Base-by-base conservation (phyloP, 441 rosid genomes). In the Capsella rubella region DNA sequence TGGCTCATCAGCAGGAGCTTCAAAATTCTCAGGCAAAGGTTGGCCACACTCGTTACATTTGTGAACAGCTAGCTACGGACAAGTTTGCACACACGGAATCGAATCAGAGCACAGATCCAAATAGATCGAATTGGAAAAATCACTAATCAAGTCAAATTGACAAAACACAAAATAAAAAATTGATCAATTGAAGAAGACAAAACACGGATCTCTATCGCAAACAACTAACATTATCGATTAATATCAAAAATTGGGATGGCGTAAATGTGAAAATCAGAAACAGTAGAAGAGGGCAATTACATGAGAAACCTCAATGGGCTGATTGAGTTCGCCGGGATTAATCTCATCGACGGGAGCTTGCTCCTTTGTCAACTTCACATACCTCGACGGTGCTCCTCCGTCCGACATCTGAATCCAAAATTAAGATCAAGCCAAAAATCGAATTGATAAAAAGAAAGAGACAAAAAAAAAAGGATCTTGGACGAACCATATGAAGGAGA, bases 21-120 rank as follows among this genome's bases (percentile, higher is more conserved):
- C 81, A 43, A 82, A 89, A 82, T 87, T 82, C 65, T 87, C 91
- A 40, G 94, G 91, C 39, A 89, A 78, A 75, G 75, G 46, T 81
- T 89, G 94, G 29, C 91, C 91, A 78, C 94, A 89, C 76, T 89
- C 94, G n/a, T 83, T 77, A 75, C 94, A 89, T 78, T 83, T 89
- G 40, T 67, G 83, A 64, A 82, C 89, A 45, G 43, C 52, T 87
- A 94, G 80, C 99, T 95, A 83, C 75, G 40, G 51, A 73, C 10
- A 8, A 31, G 59, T 7, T 12, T 28, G n/a, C 42, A 39, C 42
- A 10, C 29, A 57, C 3, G 52, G 21, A 43, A 43, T 49, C 61
- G 35, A 8, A 49, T 59, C 12, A 43, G 40, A 56, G 14, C 58
- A 62, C 45, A 46, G 66, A 66, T 65, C 61, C 32, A 59, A 25